Evolutionary conservation across 305 asterid species (phyloP).

Genomic region (Solanum aculeatissimum): DNA sequence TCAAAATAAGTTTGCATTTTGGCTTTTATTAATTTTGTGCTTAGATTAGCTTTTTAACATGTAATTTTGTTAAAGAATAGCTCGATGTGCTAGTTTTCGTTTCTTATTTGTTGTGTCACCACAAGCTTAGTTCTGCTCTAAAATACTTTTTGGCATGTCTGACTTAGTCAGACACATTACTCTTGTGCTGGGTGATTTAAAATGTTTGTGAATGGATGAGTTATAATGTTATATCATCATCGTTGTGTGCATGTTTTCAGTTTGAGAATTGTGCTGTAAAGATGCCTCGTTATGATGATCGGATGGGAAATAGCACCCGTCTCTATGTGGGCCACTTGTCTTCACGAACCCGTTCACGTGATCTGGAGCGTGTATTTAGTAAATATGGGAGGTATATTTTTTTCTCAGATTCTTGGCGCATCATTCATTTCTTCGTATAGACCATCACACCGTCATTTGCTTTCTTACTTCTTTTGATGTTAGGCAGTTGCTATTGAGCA

Average conservation of each 20-base stretch:
- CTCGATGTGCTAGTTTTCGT: background rate
- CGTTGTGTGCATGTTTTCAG: background rate
- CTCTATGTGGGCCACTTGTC: constrained; percentile 67
- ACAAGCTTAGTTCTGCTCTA: background rate
- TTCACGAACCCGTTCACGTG: constrained; percentile 55
- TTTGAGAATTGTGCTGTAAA: constrained; percentile 9
- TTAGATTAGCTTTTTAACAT: too few species aligned
- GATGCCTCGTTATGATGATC: constrained; percentile 70
- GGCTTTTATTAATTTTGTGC: background rate
- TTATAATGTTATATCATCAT: background rate
- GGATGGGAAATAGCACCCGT: constrained; percentile 41
- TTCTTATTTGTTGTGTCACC: background rate
- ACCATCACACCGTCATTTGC: background rate
- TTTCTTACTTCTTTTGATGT: background rate
- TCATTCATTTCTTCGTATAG: background rate
- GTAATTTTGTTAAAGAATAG: background rate
- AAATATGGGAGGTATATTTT: constrained; percentile 53
- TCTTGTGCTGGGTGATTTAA: background rate
- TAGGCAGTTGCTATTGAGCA: background rate
- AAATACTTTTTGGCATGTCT: background rate
- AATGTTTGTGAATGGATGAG: background rate
- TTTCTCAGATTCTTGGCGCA: background rate
- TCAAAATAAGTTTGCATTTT: background rate
- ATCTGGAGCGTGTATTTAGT: constrained; percentile 48
- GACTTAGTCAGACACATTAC: background rate